Conservation (phyloP, 2,329 filamentous ascomycete genomes). For the Grosmannia serpens region DNA sequence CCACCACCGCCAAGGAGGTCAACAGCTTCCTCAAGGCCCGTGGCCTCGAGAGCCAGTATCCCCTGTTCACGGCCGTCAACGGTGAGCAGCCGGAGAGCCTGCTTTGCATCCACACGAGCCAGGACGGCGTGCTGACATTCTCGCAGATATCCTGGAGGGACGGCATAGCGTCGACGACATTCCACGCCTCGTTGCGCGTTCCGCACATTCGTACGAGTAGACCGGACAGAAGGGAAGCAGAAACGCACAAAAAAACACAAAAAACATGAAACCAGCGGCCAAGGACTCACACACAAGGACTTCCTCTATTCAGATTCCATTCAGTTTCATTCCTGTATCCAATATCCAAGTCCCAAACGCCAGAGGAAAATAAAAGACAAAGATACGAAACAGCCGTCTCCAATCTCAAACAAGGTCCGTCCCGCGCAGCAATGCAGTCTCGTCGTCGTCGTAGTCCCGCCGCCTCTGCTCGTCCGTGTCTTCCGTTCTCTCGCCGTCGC, state of each 20-base stretch:
- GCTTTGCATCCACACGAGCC: background rate
- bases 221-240: background rate
- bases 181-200: slow-evolving; percentile 46
- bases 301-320: no score
- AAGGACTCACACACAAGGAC: background rate
- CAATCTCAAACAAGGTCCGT: background rate
- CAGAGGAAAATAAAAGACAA: background rate
- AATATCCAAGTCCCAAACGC: background rate
- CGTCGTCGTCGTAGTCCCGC: slow-evolving; percentile 6
- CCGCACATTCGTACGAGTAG: slow-evolving; percentile 5
- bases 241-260: background rate
- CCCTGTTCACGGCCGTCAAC: slow-evolving; percentile 82
- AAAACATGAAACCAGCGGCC: background rate
- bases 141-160: slow-evolving; percentile 57
- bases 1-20: slow-evolving; percentile 82
- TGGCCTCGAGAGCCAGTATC: slow-evolving; percentile 72
- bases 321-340: background rate
- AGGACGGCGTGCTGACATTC: background rate
- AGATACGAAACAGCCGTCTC: background rate
- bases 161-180: slow-evolving; percentile 70
- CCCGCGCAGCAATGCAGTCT: slow-evolving; percentile 3
- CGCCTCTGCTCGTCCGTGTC: slow-evolving; percentile 7
- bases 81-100: slow-evolving; percentile 17
- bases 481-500: slow-evolving; percentile 67
- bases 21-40: slow-evolving; percentile 75